phyloP scores from a whole-genome alignment of 805 yeast genomes.

The Dipodascopsis uninucleata region DNA sequence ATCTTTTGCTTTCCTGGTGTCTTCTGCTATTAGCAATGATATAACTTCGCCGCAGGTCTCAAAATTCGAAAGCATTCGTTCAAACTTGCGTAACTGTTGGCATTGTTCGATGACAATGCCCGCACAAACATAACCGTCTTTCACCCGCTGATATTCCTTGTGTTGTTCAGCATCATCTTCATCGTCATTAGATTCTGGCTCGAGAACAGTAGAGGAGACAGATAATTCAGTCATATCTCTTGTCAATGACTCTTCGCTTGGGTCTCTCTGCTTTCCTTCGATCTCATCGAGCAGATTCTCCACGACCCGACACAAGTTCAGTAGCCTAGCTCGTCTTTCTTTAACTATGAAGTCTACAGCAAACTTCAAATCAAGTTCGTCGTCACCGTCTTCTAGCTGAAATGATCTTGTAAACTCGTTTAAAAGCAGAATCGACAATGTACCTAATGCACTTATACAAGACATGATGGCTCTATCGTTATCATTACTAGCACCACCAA shows the following conservation, averaged over 20 bases:
- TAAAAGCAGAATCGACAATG: conserved; percentile 5
- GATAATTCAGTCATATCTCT: background rate
- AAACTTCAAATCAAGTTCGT: conserved; percentile 4
- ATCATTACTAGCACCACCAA: background rate
- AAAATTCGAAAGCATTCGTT: conserved; percentile 3
- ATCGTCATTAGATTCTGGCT: background rate
- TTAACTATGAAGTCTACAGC: conserved; percentile 2
- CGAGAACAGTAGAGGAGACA: too few relatives aligned
- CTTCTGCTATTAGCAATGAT: background rate
- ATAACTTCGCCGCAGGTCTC: background rate
- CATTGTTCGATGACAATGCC: conserved; percentile 15
- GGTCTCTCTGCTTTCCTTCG: background rate
- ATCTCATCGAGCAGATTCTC: conserved; percentile 15
- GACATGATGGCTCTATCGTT: conserved; percentile 5
- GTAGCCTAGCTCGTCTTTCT: conserved; percentile 6
- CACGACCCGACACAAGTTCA: conserved; percentile 12
- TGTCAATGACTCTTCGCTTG: too few relatives aligned
- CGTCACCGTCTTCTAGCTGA: too few relatives aligned
- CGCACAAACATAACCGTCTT: conserved; percentile 11
- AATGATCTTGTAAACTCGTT: conserved; percentile 4
- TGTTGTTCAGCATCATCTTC: conserved; percentile 1
- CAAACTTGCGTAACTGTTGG: conserved; percentile 8
- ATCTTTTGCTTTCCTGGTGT: background rate
- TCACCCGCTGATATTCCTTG: conserved; percentile 1
- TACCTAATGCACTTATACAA: conserved; percentile 10